Percentiles rank a stretch among this genome's conserved stretches.
phyloP scores from a whole-genome alignment of 2,329 filamentous ascomycete species.

The Penicillium aurantiogriseum region DNA sequence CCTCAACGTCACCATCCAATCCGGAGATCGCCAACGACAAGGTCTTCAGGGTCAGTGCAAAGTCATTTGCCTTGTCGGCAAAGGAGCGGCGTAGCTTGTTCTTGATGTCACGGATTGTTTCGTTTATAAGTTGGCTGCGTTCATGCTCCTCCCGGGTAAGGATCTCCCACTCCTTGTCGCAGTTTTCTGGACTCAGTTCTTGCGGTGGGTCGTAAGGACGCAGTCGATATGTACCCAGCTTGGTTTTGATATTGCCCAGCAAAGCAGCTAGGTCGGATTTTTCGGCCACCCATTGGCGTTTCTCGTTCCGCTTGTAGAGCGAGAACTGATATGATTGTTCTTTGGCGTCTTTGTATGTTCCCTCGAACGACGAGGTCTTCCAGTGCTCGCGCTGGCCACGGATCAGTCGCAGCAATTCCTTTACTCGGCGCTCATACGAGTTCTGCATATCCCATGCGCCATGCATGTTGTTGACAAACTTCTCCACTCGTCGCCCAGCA shows the following conservation, averaged over 20 bases:
- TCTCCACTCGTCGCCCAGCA: conserved; percentile 90
- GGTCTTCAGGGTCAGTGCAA: conserved; percentile 90
- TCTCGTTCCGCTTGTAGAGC: conserved; percentile 84
- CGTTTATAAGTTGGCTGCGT: conserved; percentile 91
- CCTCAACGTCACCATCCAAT: conserved; percentile 95
- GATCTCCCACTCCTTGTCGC: conserved; percentile 78
- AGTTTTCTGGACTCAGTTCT: conserved; percentile 75
- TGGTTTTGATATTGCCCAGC: conserved; percentile 97
- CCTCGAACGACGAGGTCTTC: conserved; percentile 79
- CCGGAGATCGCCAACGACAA: conserved; percentile 93
- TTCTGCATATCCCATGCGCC: conserved; percentile 99
- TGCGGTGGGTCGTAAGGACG: conserved; percentile 86
- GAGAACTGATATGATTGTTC: conserved; percentile 78
- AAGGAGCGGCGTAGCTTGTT: conserved; percentile 89
- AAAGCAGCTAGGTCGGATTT: conserved; percentile 93
- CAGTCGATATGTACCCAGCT: conserved; percentile 89
- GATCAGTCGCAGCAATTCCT: conserved; percentile 73
- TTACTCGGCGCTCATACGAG: conserved; percentile 88
- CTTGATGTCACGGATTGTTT: conserved; percentile 98
- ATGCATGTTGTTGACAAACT: conserved; percentile 98
- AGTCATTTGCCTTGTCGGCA: conserved; percentile 97
- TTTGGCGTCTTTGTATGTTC: conserved; percentile 91
- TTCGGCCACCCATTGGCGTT: conserved; percentile 94
- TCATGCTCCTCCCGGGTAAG: conserved; percentile 82
- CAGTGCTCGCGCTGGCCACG: conserved; percentile 70